Percentiles rank a stretch among this genome's conserved stretches.
phyloP scores from a whole-genome alignment of 176 grass and related monocot genomes.

The Oryza coarctata region DNA sequence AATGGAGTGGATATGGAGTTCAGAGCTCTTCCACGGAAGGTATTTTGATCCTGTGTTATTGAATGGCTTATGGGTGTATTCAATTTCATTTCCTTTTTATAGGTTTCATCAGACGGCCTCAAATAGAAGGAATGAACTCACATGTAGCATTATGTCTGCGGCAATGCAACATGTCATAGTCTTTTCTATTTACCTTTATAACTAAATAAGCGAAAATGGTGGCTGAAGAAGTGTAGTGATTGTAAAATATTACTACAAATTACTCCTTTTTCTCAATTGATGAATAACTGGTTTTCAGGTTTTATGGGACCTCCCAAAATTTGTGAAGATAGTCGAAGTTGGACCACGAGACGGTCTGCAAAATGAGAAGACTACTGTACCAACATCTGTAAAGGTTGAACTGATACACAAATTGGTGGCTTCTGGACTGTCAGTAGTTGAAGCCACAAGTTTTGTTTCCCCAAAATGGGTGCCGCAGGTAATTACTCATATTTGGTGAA shows the following conservation, averaged over 20 bases:
- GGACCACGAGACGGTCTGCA: slow-evolving; percentile 74
- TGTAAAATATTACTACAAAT: not conserved
- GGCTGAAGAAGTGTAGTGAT: not conserved
- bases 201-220: not conserved
- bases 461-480: slow-evolving; percentile 92
- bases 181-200: not conserved
- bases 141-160: not conserved
- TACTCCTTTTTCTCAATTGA: slow-evolving; percentile 11
- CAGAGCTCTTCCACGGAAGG: slow-evolving; percentile 60
- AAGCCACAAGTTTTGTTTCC: slow-evolving; percentile 90
- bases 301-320: slow-evolving; percentile 50
- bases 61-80: not conserved
- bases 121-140: not conserved
- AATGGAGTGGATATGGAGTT: slow-evolving; percentile 40
- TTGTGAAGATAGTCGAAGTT: slow-evolving; percentile 82
- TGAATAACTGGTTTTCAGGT: slow-evolving; percentile 43
- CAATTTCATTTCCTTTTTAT: not conserved
- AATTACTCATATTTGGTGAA: not conserved
- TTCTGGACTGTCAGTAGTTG: slow-evolving; percentile 65
- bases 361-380: slow-evolving; percentile 58
- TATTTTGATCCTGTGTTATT: slow-evolving; percentile 11
- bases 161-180: not conserved
- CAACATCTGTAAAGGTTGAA: slow-evolving; percentile 69
- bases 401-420: slow-evolving; percentile 67
- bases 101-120: not conserved